Evolutionary conservation across 495 filamentous ascomycete species (phyloP).

Genomic region (Diplogelasinospora grovesii): DNA sequence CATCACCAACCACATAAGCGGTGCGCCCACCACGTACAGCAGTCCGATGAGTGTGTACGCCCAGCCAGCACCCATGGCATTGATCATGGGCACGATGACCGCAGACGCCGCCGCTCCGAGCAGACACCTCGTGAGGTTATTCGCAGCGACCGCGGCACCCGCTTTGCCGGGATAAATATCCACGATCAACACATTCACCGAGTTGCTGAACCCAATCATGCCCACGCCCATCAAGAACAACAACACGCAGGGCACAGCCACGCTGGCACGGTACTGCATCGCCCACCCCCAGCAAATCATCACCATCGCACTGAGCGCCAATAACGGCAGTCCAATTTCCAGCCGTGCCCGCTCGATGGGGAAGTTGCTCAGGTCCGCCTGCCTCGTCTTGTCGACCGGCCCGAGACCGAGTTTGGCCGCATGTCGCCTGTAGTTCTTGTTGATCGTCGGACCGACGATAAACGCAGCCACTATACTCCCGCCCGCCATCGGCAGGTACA

Average conservation of each 20-base stretch:
- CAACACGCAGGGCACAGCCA: conserved; percentile 46
- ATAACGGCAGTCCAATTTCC: conserved; percentile 46
- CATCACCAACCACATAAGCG: conserved; percentile 43
- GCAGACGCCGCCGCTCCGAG: conserved; percentile 62
- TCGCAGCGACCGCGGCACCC: conserved; percentile 61
- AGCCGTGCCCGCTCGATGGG: conserved; percentile 62
- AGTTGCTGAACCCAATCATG: conserved; percentile 45
- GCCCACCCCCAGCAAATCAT: conserved; percentile 55
- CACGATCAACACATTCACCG: conserved; percentile 50
- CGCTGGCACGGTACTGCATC: conserved; percentile 24
- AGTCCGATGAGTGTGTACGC: conserved; percentile 59
- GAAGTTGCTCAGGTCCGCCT: conserved; percentile 47
- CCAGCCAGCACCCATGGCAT: conserved; percentile 61
- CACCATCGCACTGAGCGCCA: conserved; percentile 29
- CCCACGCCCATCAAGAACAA: conserved; percentile 48
- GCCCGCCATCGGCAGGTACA: conserved; percentile 50
- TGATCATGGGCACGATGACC: conserved; percentile 58
- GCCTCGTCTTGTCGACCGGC: conserved; percentile 36
- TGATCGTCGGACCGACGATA: conserved; percentile 41
- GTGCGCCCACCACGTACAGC: conserved; percentile 46
- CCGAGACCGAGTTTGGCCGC: conserved; percentile 32
- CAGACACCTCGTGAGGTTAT: conserved; percentile 62
- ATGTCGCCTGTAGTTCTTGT: conserved; percentile 46
- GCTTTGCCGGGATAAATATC: conserved; percentile 59
- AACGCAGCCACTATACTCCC: conserved; percentile 56